A percentile compares a stretch with the other conserved stretches of the same genome.
phyloP scores from a whole-genome alignment of 2,329 filamentous ascomycete species.

The Neofusicoccum ribis region DNA sequence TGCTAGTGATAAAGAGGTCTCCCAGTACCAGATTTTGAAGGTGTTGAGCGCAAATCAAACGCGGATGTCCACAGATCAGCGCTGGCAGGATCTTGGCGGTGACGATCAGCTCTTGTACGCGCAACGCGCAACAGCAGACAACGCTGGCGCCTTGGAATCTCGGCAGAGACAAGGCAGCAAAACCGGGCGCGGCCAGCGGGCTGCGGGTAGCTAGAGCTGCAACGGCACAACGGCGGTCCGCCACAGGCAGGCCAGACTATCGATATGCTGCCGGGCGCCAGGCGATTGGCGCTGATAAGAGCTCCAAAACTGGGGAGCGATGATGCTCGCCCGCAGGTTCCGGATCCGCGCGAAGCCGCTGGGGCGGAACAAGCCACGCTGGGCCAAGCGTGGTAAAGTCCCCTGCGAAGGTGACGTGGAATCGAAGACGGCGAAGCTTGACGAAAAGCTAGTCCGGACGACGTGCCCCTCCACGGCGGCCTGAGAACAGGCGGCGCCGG shows the following conservation, averaged over 20 bases:
- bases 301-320: background rate
- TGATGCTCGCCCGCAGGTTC: slow-evolving; percentile 10
- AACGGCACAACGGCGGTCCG: too few relatives aligned
- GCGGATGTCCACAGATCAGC: slow-evolving; percentile 4
- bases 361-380: slow-evolving; percentile 7
- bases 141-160: background rate
- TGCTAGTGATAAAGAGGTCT: background rate
- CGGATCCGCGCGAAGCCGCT: slow-evolving; percentile 10
- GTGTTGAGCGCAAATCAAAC: slow-evolving; percentile 2
- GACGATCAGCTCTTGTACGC: slow-evolving; percentile 10
- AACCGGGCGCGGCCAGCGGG: background rate
- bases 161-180: background rate
- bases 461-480: background rate
- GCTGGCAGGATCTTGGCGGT: background rate
- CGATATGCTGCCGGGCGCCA: background rate
- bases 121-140: background rate
- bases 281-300: slow-evolving; percentile 15
- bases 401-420: slow-evolving; percentile 10
- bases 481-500: background rate
- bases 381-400: background rate
- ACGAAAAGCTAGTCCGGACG: slow-evolving; percentile 15
- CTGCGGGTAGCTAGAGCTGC: background rate
- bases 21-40: background rate
- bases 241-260: background rate
- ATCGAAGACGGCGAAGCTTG: slow-evolving; percentile 9